A percentile compares a stretch with the other conserved stretches of the same genome.
These are phyloP conservation scores for Vicia villosa DNA, from an alignment of 306 rosid species.

Conservation along the genomic window DNA sequence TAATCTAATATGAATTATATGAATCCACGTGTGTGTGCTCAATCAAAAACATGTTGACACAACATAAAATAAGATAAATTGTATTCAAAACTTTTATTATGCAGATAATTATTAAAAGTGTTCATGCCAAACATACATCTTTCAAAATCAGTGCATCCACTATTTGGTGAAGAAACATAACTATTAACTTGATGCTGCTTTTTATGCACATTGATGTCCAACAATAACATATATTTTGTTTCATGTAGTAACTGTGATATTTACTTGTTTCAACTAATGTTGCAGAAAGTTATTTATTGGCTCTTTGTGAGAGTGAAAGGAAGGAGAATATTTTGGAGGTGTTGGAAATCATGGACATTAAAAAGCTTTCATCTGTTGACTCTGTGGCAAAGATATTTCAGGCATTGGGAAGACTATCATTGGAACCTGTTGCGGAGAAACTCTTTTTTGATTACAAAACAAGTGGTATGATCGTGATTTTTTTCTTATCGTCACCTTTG, in stretches of 20 bases:
- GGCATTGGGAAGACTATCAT: conserved; percentile 67
- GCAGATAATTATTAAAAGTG: conserved; percentile 25
- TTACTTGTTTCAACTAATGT: conserved; percentile 38
- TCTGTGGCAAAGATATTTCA: conserved; percentile 52
- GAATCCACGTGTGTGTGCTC: conserved; percentile 21
- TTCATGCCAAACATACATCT: conserved; percentile 31
- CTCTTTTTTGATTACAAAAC: conserved; percentile 59
- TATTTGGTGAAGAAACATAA: conserved; percentile 7
- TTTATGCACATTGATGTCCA: conserved; percentile 11
- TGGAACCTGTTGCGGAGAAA: conserved; percentile 68
- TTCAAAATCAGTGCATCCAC: conserved; percentile 31
- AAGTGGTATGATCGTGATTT: conserved; percentile 52
- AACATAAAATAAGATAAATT: neutral
- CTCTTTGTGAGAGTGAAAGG: conserved; percentile 76
- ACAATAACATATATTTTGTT: conserved; percentile 24
- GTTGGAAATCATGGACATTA: conserved; percentile 60
- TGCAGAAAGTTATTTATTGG: conserved; percentile 81
- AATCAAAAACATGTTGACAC: conserved; percentile 29
- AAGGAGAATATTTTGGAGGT: conserved; percentile 62
- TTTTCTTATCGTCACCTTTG: conserved; percentile 32
- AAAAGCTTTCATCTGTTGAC: conserved; percentile 50
- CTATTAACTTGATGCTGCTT: conserved; percentile 13
- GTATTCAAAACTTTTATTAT: conserved; percentile 21
- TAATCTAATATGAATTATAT: conserved; percentile 22
- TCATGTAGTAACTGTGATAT: conserved; percentile 26